Conservation (phyloP, 176 grass and related monocot genomes). For the Alopecurus myosuroides region DNA sequence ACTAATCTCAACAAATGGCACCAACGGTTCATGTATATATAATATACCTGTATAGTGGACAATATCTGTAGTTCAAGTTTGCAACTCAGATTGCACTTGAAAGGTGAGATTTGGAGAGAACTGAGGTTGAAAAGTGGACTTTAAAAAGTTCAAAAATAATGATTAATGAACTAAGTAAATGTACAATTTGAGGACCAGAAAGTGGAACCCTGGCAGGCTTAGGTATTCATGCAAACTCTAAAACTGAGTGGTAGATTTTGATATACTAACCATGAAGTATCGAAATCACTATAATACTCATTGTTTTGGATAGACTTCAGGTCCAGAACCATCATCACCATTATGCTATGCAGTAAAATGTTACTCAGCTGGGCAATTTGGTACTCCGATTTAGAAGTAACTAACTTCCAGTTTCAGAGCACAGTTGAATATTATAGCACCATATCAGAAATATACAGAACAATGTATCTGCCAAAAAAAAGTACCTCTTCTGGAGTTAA, state of each 20-base stretch:
- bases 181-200: not conserved
- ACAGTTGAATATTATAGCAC: not conserved
- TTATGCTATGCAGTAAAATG: not conserved
- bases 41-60: not conserved
- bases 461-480: not conserved
- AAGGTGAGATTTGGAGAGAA: not conserved
- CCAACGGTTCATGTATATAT: too few species aligned
- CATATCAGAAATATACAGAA: not conserved
- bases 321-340: not conserved
- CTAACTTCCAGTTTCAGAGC: not conserved
- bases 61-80: not conserved
- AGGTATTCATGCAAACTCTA: not conserved
- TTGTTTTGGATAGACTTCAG: not conserved
- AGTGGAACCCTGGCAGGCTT: not conserved
- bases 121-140: not conserved
- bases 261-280: not conserved
- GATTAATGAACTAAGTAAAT: not conserved
- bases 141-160: not conserved
- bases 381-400: not conserved
- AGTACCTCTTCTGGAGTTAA: conserved; percentile 97
- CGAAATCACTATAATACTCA: not conserved
- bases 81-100: not conserved
- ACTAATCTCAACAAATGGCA: not conserved
- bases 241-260: not conserved
- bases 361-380: not conserved